A percentile compares a stretch with the other conserved stretches of the same genome.
These are phyloP conservation scores for Actinomortierella wolfii DNA, from an alignment of 371 early-diverging fungal genomes.

Conservation along the genomic window DNA sequence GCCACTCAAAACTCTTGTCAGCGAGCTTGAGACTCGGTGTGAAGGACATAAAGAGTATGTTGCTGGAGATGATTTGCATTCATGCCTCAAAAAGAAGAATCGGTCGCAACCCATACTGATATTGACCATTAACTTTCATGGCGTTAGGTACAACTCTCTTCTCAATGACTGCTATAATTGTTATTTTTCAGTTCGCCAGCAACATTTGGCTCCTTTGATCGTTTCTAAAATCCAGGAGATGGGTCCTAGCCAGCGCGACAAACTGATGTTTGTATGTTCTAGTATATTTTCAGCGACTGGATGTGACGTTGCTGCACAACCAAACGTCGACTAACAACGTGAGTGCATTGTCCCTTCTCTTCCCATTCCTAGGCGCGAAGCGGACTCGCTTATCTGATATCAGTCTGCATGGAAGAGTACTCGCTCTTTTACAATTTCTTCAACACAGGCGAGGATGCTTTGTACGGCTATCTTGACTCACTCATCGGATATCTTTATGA, in stretches of 20 bases:
- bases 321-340: background rate
- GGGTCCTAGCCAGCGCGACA: slow-evolving; percentile 54
- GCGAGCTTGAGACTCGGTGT: slow-evolving; percentile 76
- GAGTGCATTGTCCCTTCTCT: background rate
- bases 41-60: slow-evolving; percentile 73
- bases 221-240: slow-evolving; percentile 64
- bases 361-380: slow-evolving; percentile 58
- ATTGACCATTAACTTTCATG: background rate
- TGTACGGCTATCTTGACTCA: slow-evolving; percentile 66
- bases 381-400: slow-evolving; percentile 80
- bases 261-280: slow-evolving; percentile 70
- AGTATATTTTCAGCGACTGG: background rate
- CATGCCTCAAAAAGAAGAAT: too few species aligned
- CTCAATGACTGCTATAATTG: slow-evolving; percentile 73
- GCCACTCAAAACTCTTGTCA: slow-evolving; percentile 62
- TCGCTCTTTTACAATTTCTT: slow-evolving; percentile 80
- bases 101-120: too few species aligned
- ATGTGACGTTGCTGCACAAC: background rate
- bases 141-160: slow-evolving; percentile 66
- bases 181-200: slow-evolving; percentile 74
- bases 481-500: slow-evolving; percentile 76
- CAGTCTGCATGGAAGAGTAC: slow-evolving; percentile 82
- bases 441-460: slow-evolving; percentile 63
- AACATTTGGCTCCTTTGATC: slow-evolving; percentile 70
- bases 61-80: background rate